Evolutionary conservation across 2,329 filamentous ascomycete genomes (phyloP).

Genomic region (Monosporascus sp.): DNA sequence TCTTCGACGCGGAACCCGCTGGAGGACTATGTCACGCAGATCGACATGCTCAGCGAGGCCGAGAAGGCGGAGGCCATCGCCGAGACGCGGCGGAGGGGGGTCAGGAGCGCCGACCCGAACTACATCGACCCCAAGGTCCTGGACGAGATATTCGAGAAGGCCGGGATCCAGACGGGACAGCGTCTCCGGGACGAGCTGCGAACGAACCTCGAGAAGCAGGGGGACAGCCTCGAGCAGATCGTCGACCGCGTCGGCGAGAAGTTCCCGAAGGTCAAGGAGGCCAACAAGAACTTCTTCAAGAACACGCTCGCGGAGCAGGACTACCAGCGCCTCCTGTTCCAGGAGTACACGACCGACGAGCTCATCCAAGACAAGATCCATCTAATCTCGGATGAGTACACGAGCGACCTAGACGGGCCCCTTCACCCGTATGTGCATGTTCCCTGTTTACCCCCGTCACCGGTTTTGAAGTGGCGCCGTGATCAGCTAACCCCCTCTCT

Average conservation of each 20-base stretch:
- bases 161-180: constrained; percentile 4
- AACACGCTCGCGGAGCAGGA: constrained; percentile 20
- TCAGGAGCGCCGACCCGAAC: not conserved
- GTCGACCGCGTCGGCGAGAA: constrained; percentile 2
- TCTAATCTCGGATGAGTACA: constrained; percentile 12
- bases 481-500: not conserved
- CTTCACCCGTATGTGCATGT: constrained; percentile 19
- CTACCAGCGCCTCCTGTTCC: constrained; percentile 19
- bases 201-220: not conserved
- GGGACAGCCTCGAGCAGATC: constrained; percentile 12
- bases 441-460: no score
- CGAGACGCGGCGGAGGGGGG: not conserved
- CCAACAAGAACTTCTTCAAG: constrained; percentile 13
- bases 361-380: constrained; percentile 12
- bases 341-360: constrained; percentile 24
- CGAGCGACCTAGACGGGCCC: constrained; percentile 8
- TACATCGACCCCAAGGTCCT: constrained; percentile 14
- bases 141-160: constrained; percentile 4
- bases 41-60: constrained; percentile 9
- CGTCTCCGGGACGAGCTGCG: constrained; percentile 6
- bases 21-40: constrained; percentile 12
- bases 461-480: no score
- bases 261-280: not conserved
- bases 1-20: constrained; percentile 15
- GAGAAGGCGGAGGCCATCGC: constrained; percentile 1